Base-by-base conservation (phyloP, 768 basidiomycete species). In the Panaeolus papilionaceus region DNA sequence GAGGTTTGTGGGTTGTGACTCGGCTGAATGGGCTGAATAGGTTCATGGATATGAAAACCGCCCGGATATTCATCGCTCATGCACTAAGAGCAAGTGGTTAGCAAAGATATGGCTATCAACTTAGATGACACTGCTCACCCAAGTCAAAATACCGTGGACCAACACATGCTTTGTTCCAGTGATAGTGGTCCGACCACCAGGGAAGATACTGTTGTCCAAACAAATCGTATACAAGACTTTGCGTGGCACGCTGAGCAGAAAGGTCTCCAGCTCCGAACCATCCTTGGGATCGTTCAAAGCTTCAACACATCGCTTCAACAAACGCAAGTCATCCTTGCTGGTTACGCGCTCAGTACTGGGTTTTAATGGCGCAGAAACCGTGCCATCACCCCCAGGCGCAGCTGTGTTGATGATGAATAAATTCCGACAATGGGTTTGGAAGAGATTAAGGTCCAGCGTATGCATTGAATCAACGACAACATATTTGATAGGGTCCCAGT, bases 401-500 rank as follows among this genome's bases (percentile, higher is more conserved):
- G 51, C 33, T 5, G 51, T 54, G 12, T 54, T 54, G 28, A 54
- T 54, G 9, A 9, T 26, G 18, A 54, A 54, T 23, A 54, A 26
- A 7, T 54, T 54, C 11, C 51, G 47, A 6, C 45, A 61, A 61
- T 70, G 69, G 37, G 63, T 37, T 28, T 68, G 67, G 16, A 70
- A 28, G 1, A 70, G 23, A 37, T 67, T 67, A 4, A 67, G 33
- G 49, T 70, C 69, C n/a, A 70, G 38, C 0, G 64, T 64, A 42
- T 70, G 69, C 69, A 68, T 70, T 10, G 66, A 61, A 33, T 70
- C 69, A 4, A 70, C 44, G 2, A 67, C 64, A 1, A 67, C 63
- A 38, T 65, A 70, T 11, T 62, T 42, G 4, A 65, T 23, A 1
- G 64, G 67, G 39, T 70, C 61, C 67, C 67, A 70, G 45, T 70